Evolutionary conservation across 768 basidiomycete species (phyloP), one percentile per base, ranked within the genome.

Genomic region (Lepiota brunneoincarnata): DNA sequence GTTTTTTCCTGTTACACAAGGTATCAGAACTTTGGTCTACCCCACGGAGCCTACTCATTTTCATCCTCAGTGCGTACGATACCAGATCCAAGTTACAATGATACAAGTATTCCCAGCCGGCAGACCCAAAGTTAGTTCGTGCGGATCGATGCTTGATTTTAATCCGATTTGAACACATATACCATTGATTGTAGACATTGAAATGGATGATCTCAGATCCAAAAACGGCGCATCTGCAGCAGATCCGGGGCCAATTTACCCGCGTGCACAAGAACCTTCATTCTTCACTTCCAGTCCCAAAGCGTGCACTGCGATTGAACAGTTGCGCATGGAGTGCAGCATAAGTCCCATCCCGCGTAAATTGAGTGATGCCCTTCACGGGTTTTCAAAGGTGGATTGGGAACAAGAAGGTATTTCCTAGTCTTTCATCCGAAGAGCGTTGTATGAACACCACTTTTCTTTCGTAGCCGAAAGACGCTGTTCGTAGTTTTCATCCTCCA

Each of bases 371-470:
- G 31, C 14, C 4, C 23, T 45, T 17, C 40, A 36, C 6, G 41
- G 50, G 7, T 42, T 52, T 21, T 52, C 51, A 0, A 36, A 12
- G 6, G 24, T 37, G 2, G n/a, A 52, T 17, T 52, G 51, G 51
- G 12, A 3, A 5, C 45, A 45, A 18, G 42, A 44, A 36, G 51
- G 51, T 52, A 24, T 12, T 42, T 23, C 15, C 1, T 14, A 15
- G 6, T 20, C 6, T 24, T 34, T 23, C 24, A 24, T 26, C 21
- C 14, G 20, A 10, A 31, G 6, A 10, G 7, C 11, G 11, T 31
- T 10, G 7, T 6, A 31, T 31, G 31, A 31, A 31, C 3, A 31
- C 11, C 31, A 10, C 26, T 31, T 31, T 31, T 9, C 31, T 31
- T 31, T 31, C 11, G n/a, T 11, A 47, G 45, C 17, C 20, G 45